Percentiles rank a stretch among this genome's conserved stretches.
These are phyloP conservation scores for Entoloma clypeatum DNA, from an alignment of 1,284 basidiomycete genomes.

Conservation along the genomic window DNA sequence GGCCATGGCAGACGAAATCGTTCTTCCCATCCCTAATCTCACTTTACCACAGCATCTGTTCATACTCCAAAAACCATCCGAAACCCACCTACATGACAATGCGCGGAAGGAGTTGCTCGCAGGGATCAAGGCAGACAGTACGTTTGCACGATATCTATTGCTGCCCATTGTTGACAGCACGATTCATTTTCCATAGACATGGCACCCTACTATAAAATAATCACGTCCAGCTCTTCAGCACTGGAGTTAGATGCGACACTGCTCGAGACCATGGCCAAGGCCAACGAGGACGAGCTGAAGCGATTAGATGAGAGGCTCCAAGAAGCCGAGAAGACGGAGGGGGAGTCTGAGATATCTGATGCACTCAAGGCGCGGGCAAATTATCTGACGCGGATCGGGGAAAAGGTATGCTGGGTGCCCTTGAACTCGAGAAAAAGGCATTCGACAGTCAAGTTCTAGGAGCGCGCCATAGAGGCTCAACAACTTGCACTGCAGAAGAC, in stretches of 20 bases:
- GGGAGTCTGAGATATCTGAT: constrained; percentile 92
- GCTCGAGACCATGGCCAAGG: constrained; percentile 66
- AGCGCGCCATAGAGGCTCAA: constrained; percentile 75
- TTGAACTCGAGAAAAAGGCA: background rate
- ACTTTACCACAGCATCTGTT: constrained; percentile 76
- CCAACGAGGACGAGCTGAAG: constrained; percentile 75
- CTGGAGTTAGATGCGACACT: constrained; percentile 56
- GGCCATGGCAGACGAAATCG: constrained; percentile 81
- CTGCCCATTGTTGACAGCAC: constrained; percentile 3
- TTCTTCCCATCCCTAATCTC: constrained; percentile 85
- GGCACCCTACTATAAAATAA: constrained; percentile 72
- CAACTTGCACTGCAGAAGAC: constrained; percentile 89
- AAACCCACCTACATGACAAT: constrained; percentile 62
- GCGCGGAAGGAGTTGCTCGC: constrained; percentile 67
- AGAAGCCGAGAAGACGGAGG: constrained; percentile 88
- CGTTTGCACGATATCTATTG: constrained; percentile 31
- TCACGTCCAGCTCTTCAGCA: constrained; percentile 41
- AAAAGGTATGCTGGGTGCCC: constrained; percentile 64
- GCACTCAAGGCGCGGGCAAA: constrained; percentile 82
- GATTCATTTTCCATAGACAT: constrained; percentile 50
- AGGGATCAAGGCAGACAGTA: constrained; percentile 84
- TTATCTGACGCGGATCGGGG: constrained; percentile 87
- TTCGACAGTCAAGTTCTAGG: constrained; percentile 34
- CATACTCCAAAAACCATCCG: constrained; percentile 59
- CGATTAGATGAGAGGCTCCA: constrained; percentile 77